Evolutionary conservation across 1,284 basidiomycete species (phyloP), one percentile per base, ranked within the genome.

Genomic region (Tilletia walkeri): DNA sequence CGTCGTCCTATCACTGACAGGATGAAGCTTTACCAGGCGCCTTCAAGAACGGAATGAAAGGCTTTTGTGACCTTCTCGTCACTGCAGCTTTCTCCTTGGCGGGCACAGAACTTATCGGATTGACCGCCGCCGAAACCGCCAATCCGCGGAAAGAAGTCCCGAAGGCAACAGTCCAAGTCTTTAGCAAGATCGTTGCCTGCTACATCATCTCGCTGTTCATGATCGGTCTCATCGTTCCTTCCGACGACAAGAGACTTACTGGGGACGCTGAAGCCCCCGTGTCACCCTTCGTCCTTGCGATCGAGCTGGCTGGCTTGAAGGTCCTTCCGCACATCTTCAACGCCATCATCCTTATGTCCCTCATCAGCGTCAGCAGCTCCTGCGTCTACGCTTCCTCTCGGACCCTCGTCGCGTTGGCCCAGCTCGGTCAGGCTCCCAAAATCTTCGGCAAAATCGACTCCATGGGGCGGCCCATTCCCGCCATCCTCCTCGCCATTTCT

Each of bases 101-200:
- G 50, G 50, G 50, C 50, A 45, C 41, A 45, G 41, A 45, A 14
- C 41, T 45, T 88, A 65, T 91, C 87, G 90, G 90, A 90, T 73
- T 89, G 85, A 74, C 89, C 85, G 80, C 87, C 86, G 76, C 91
- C 88, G 71, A 91, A 87, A 86, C 86, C 2, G 81, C 82, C 70
- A 85, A 86, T 79, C 86, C 86, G 7, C 80, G 59, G 36, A 63
- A 63, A 16, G 59, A 63, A 18, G 36, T 63, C 39, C 59, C 59
- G 36, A 63, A 63, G 47, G 65, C 65, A 14, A 49, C 39, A 7
- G 45, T 12, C 9, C 65, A 66, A 36, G 50, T 67, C 6, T 53
- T 67, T 30, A 36, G 38, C 24, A 18, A 24, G 2, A 53, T 53
- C 16, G 38, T 65, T 20, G 30, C 65, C 34, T 69, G 45, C 68